phyloP scores from a whole-genome alignment of 1,284 basidiomycete genomes.

The Peniophora sp. region DNA sequence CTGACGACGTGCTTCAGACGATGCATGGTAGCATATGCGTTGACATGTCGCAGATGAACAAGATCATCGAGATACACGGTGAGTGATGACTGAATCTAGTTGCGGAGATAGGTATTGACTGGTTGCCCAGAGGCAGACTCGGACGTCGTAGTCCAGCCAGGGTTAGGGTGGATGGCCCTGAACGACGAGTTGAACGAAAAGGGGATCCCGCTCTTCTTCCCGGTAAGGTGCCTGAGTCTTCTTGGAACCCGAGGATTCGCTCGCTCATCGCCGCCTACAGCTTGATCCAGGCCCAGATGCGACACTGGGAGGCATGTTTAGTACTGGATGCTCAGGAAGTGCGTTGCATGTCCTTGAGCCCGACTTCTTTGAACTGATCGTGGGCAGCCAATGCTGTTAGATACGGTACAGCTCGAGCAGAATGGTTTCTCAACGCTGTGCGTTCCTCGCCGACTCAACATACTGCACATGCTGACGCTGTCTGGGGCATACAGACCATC shows the following conservation, averaged over 20 bases:
- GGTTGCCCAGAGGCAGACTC: constrained; percentile 50
- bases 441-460: no score
- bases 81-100: background rate
- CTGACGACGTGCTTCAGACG: background rate
- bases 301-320: constrained; percentile 51
- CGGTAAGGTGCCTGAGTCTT: no score
- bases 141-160: constrained; percentile 75
- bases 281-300: constrained; percentile 44
- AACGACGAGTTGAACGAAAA: constrained; percentile 68
- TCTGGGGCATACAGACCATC: constrained; percentile 41
- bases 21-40: constrained; percentile 71
- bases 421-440: constrained; percentile 64
- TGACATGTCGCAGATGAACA: constrained; percentile 81
- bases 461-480: no score
- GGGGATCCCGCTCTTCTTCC: constrained; percentile 64
- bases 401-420: constrained; percentile 71
- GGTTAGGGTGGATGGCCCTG: constrained; percentile 84
- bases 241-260: no score
- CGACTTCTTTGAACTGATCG: background rate
- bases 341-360: constrained; percentile 15
- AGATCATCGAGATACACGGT: constrained; percentile 71
- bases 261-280: no score
- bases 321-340: constrained; percentile 51
- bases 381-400: constrained; percentile 67
- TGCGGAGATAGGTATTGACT: background rate